phyloP scores from a whole-genome alignment of 2,329 filamentous ascomycete genomes.

The Monilinia laxa region DNA sequence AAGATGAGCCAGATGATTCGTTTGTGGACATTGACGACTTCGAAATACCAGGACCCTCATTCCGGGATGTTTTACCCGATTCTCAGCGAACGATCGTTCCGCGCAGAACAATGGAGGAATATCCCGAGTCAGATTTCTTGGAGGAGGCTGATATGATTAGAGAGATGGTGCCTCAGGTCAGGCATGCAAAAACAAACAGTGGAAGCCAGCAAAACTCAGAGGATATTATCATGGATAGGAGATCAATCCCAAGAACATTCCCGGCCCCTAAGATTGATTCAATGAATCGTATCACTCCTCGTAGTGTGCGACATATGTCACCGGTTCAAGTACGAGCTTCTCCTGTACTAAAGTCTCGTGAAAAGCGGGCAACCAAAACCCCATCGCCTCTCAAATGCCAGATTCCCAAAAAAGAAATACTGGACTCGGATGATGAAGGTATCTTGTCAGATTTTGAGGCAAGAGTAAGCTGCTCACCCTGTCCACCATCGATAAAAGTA shows the following conservation, averaged over 20 bases:
- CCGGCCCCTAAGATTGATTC: constrained; percentile 2
- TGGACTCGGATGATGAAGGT: constrained; percentile 41
- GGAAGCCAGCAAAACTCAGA: constrained; percentile 5
- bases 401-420: constrained; percentile 28
- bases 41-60: constrained; percentile 13
- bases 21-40: constrained; percentile 41
- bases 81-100: constrained; percentile 20
- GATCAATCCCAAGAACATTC: constrained; percentile 10
- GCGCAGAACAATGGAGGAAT: not conserved
- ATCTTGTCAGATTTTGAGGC: constrained; percentile 29
- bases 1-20: constrained; percentile 27
- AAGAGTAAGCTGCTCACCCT: constrained; percentile 27
- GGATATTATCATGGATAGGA: constrained; percentile 11
- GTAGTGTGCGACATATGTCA: not conserved
- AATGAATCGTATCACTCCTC: constrained; percentile 8
- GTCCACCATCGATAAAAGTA: constrained; percentile 26
- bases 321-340: constrained; percentile 35
- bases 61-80: constrained; percentile 3
- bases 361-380: constrained; percentile 19
- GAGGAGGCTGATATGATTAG: constrained; percentile 9
- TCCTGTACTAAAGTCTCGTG: constrained; percentile 25
- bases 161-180: constrained; percentile 8
- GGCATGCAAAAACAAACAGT: not conserved
- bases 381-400: constrained; percentile 28
- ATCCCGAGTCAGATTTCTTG: not conserved